Base-by-base conservation (phyloP, 2,329 filamentous ascomycete species). In the Ceratocystis ficicola region DNA sequence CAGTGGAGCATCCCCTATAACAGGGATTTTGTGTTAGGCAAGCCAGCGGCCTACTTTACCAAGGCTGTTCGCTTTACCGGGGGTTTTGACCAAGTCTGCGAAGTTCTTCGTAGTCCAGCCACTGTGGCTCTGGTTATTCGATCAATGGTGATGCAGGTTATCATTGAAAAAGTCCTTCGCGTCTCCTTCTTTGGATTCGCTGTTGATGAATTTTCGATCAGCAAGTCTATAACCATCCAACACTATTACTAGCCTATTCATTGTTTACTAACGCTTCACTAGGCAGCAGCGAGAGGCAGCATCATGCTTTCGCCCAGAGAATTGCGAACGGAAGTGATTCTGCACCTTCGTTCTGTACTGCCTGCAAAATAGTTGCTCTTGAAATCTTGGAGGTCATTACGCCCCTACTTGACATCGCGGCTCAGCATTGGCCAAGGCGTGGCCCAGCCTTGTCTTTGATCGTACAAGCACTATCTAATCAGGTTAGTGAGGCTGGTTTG, bases 121-220 rank as follows among this genome's bases (percentile, higher is more conserved):
- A 55, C 59, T 1, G 30, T 67, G 25, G 48, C 22, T 20, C 22
- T 65, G 8, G 63, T 62, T 1, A 62, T 62, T 44, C 46, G 59
- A 7, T 67, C 66, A 1, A 67, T 67, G 59, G 46, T 67, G 8
- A 67, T 67, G 66, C 63, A 59, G n/a, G 10, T 65, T 5, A 46
- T 67, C 32, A 36, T 65, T 28, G 63, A 67, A 15, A 57, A 55
- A 12, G 63, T 67, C 10, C 41, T 67, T 2, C 28, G 46, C 5
- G 25, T 63, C 30, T 22, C 57, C 10, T 65, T 67, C n/a, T 67
- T 67, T 57, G 66, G 59, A 17, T 67, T 64, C 20, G 3, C 22
- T 7, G n/a, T 10, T 7, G 55, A 59, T 25, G 36, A 15, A 22
- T 30, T 10, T 20, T 48, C 55, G 8, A 55, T 55, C 20, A 52